Conservation (phyloP, 768 basidiomycete species). For the Sarcomyxa edulis region DNA sequence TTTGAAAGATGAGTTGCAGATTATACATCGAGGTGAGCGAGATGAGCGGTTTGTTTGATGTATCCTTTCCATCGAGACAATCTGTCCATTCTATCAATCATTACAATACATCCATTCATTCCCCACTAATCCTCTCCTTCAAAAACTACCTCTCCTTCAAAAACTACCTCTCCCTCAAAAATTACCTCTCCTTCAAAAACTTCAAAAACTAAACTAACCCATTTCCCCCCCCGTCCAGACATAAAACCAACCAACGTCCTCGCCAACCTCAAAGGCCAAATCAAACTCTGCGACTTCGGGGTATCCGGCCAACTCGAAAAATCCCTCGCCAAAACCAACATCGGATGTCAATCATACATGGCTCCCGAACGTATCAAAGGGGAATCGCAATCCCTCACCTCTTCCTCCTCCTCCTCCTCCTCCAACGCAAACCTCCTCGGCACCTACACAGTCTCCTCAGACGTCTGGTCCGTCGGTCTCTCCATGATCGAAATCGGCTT, state of each 20-base stretch:
- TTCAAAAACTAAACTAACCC: too few species aligned
- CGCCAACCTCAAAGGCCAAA: conserved; percentile 78
- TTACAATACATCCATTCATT: too few species aligned
- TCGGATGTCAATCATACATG: conserved; percentile 99
- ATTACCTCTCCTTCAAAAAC: too few species aligned
- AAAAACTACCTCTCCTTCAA: too few species aligned
- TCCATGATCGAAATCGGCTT: conserved; percentile 91
- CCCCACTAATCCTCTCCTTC: too few species aligned
- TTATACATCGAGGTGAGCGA: conserved; percentile 48
- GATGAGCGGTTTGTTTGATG: too few species aligned
- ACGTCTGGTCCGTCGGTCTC: conserved; percentile 96
- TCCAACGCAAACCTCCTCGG: conserved; percentile 87
- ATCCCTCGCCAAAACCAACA: conserved; percentile 94
- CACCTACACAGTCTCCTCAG: conserved; percentile 94
- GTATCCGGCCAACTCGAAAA: conserved; percentile 97
- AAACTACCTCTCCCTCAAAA: too few species aligned
- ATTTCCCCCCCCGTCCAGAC: too few species aligned
- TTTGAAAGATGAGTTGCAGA: conserved; percentile 91
- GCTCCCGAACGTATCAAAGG: conserved; percentile 71
- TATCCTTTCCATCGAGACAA: too few species aligned
- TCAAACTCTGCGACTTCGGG: conserved; percentile 99
- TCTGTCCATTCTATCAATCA: too few species aligned
- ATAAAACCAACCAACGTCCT: conserved; percentile 95
- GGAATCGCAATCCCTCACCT: neutral
- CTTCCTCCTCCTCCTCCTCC: conserved; percentile 22